A percentile compares a stretch with the other conserved stretches of the same genome.
phyloP scores from a whole-genome alignment of 148 eudicot genomes.

The Polygonum aviculare region DNA sequence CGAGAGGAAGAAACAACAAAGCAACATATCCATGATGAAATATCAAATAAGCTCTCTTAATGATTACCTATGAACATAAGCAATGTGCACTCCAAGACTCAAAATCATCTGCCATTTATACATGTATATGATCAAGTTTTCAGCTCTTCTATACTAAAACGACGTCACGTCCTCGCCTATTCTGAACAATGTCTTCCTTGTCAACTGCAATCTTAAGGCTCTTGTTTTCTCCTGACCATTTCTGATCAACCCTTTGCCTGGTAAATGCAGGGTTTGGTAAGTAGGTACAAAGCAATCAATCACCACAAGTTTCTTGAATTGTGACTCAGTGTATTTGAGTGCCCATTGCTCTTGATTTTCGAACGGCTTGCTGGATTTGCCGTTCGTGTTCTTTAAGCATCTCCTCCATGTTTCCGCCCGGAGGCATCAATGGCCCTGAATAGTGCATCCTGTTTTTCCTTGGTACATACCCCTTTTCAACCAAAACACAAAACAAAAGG shows the following conservation, averaged over 20 bases:
- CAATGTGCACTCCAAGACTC: not conserved
- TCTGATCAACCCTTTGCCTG: not conserved
- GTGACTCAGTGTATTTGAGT: not conserved
- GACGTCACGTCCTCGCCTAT: not conserved
- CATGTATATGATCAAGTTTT: not conserved
- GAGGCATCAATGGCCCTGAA: slow-evolving; percentile 65
- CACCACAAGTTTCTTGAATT: slow-evolving; percentile 3
- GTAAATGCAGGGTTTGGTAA: not conserved
- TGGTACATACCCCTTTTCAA: slow-evolving; percentile 28
- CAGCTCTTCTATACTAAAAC: not conserved
- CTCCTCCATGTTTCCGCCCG: slow-evolving; percentile 61
- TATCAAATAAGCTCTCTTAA: not conserved
- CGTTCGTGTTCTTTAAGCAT: slow-evolving; percentile 69
- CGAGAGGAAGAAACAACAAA: not conserved
- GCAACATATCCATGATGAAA: not conserved
- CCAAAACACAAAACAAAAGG: not conserved
- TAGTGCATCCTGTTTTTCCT: slow-evolving; percentile 39
- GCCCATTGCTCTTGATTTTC: slow-evolving; percentile 24
- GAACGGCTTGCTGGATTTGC: slow-evolving; percentile 68
- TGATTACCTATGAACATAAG: not conserved
- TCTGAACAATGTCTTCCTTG: not conserved
- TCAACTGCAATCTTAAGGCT: not conserved
- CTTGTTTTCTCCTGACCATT: not conserved
- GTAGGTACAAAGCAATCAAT: not conserved
- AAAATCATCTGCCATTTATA: not conserved